Evolutionary conservation across 164 flowering plant species (phyloP).

Genomic region (Sextonia rubra): DNA sequence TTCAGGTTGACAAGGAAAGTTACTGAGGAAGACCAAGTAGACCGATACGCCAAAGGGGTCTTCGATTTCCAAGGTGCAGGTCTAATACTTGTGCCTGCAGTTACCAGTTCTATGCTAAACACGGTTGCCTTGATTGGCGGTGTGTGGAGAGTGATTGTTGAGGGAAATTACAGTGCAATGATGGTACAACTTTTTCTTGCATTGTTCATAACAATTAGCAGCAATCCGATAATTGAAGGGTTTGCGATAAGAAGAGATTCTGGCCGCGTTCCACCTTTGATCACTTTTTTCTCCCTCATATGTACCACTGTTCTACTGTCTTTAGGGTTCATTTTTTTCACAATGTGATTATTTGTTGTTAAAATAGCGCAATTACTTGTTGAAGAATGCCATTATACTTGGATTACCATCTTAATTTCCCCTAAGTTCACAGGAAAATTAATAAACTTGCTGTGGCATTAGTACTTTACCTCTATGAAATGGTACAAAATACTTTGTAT

Average conservation of each 20-base stretch:
- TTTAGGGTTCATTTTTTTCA: conserved; percentile 5
- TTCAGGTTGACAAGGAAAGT: conserved; percentile 34
- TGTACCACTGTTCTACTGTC: conserved; percentile 1
- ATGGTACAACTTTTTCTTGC: conserved; percentile 22
- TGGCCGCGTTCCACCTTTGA: conserved; percentile 9
- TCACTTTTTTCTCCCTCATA: conserved; percentile 3
- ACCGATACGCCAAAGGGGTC: conserved; percentile 19
- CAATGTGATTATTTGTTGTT: background rate
- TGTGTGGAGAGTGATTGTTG: conserved; percentile 9
- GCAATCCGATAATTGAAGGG: conserved; percentile 27
- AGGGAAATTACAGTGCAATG: conserved; percentile 13
- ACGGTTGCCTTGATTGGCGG: conserved; percentile 12
- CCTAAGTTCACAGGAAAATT: no score
- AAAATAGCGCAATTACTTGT: no score
- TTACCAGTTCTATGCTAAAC: conserved; percentile 18
- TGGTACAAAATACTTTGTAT: no score
- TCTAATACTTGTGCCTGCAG: conserved; percentile 21
- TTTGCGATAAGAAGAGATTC: conserved; percentile 16
- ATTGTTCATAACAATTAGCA: conserved; percentile 5
- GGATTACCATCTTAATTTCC: no score
- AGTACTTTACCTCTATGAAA: no score
- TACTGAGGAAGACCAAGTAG: conserved; percentile 16
- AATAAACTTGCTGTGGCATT: no score
- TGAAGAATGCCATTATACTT: no score
- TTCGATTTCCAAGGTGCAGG: conserved; percentile 29